Evolutionary conservation across 192 early-diverging fungal genomes (phyloP).

Genomic region (Funneliformis mosseae): DNA sequence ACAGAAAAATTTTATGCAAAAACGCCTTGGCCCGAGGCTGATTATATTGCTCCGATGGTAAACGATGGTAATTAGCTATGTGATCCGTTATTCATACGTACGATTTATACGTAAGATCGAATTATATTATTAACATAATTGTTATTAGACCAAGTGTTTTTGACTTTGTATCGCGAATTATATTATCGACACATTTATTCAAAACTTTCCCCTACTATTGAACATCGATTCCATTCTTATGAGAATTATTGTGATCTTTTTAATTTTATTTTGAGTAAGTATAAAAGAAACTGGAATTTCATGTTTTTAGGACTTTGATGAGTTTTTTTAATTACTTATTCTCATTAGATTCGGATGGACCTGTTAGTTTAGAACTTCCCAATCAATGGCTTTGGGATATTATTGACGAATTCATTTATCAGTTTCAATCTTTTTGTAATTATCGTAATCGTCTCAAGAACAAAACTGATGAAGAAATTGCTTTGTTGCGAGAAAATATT

Average conservation of each 20-base stretch:
- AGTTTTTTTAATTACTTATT: conserved; percentile 19
- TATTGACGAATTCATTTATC: conserved; percentile 99
- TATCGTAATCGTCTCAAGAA: conserved; percentile 86
- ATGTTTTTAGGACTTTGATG: background rate
- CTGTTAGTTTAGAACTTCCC: conserved; percentile 89
- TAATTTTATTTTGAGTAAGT: conserved; percentile 91
- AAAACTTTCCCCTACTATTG: conserved; percentile 83
- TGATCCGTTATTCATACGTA: background rate
- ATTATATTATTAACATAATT: background rate
- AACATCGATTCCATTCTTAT: conserved; percentile 91
- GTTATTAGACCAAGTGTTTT: conserved; percentile 75
- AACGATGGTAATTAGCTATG: conserved; percentile 66
- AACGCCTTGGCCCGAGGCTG: conserved; percentile 86
- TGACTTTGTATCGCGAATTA: conserved; percentile 94
- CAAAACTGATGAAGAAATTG: conserved; percentile 79
- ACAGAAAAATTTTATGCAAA: conserved; percentile 93
- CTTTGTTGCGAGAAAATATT: conserved; percentile 79
- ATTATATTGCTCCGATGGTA: conserved; percentile 77
- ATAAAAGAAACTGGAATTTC: background rate
- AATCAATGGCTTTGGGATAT: conserved; percentile 99
- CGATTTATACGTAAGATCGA: too few relatives aligned
- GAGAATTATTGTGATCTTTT: conserved; percentile 97
- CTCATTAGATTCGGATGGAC: conserved; percentile 79
- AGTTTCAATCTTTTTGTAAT: conserved; percentile 97
- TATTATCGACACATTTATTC: conserved; percentile 98